Conservation (phyloP, 768 basidiomycete genomes). For the Suillus luteus region DNA sequence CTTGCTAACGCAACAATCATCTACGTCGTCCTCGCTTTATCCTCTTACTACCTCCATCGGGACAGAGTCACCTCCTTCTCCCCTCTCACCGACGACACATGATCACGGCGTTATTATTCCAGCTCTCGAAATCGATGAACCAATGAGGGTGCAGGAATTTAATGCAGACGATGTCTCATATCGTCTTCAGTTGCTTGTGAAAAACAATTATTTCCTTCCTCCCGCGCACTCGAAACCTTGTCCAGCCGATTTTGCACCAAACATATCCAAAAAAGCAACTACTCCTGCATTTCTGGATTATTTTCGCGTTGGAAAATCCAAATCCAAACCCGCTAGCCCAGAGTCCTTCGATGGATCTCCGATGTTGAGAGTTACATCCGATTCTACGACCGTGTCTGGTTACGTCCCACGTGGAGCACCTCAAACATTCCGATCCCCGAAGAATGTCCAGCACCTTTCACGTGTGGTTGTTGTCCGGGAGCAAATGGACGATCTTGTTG, state of each 20-base stretch:
- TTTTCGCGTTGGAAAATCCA: conserved; percentile 68
- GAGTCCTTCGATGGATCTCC: conserved; percentile 43
- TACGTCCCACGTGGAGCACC: conserved; percentile 40
- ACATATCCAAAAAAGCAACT: conserved; percentile 45
- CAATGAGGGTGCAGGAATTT: conserved; percentile 49
- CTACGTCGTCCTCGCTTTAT: conserved; percentile 75
- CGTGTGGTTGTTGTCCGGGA: conserved; percentile 85
- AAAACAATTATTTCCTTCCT: conserved; percentile 87
- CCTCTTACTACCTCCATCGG: conserved; percentile 70
- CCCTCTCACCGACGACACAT: conserved; percentile 54
- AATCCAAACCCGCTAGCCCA: conserved; percentile 62
- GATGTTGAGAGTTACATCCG: conserved; percentile 64
- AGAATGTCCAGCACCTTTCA: conserved; percentile 44
- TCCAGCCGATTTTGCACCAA: conserved; percentile 59
- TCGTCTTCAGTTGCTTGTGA: conserved; percentile 79
- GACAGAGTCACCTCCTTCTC: conserved; percentile 62
- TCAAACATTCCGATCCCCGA: conserved; percentile 36
- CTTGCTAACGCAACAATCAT: conserved; percentile 61
- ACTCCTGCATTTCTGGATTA: conserved; percentile 63
- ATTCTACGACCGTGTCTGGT: conserved; percentile 54
- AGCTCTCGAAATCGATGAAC: conserved; percentile 49
- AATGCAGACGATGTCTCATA: conserved; percentile 82
- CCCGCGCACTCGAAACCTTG: conserved; percentile 85
- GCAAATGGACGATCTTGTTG: conserved; percentile 68
- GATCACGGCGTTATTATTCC: conserved; percentile 44